Conservation (phyloP, 2,329 filamentous ascomycete species). For the Aureobasidium sp. region DNA sequence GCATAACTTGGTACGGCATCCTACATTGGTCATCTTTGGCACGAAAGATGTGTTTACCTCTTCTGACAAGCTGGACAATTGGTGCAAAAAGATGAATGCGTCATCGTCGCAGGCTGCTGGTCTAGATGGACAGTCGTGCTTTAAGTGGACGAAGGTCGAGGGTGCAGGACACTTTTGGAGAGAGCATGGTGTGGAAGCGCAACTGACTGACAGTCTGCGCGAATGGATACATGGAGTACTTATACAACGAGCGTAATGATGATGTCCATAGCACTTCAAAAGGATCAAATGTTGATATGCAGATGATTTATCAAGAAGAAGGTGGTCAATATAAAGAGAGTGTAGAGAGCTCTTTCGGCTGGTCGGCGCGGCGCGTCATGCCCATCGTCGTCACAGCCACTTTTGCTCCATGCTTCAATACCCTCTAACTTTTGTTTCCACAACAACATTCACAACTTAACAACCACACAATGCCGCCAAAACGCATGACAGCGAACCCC, state of each 20-base stretch:
- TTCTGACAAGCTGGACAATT: slow-evolving; percentile 56
- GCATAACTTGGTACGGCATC: slow-evolving; percentile 44
- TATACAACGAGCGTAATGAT: neutral
- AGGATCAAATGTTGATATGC: neutral
- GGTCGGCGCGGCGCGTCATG: neutral
- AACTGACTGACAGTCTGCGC: neutral
- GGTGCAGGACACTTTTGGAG: slow-evolving; percentile 49
- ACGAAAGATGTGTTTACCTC: slow-evolving; percentile 68
- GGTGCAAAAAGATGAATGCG: slow-evolving; percentile 51
- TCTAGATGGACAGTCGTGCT: slow-evolving; percentile 24
- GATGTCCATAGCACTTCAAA: neutral
- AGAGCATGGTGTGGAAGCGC: slow-evolving; percentile 29
- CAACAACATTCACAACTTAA: neutral
- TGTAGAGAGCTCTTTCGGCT: neutral
- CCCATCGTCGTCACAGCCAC: neutral
- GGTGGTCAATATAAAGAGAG: neutral
- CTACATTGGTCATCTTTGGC: slow-evolving; percentile 67
- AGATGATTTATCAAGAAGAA: neutral
- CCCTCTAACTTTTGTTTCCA: neutral
- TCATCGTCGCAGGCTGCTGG: slow-evolving; percentile 18
- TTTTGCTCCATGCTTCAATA: neutral
- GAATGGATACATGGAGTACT: neutral
- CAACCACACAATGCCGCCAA: slow-evolving; percentile 52
- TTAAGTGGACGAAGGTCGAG: slow-evolving; percentile 39
- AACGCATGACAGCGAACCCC: slow-evolving; percentile 91